phyloP scores from a whole-genome alignment of 495 filamentous ascomycete species.

The Hypomontagnella submonticulosa region DNA sequence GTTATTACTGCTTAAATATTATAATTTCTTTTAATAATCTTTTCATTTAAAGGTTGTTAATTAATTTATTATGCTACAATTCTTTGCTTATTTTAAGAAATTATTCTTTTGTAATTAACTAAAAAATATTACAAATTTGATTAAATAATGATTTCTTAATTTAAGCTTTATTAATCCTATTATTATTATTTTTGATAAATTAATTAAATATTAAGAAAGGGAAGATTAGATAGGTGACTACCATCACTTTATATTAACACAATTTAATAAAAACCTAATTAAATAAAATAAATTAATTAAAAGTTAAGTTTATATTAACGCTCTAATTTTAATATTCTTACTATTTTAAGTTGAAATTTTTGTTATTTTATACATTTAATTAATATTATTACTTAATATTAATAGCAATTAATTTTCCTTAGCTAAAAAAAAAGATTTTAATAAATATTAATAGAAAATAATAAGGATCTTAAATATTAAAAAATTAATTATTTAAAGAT shows the following conservation, averaged over 20 bases:
- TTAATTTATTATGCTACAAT: background rate
- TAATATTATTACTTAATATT: too few species aligned
- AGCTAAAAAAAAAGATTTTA: too few species aligned
- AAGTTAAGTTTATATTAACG: background rate
- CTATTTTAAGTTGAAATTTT: background rate
- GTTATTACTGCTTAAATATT: background rate
- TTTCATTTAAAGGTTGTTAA: background rate
- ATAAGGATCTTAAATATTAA: too few species aligned
- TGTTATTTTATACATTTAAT: too few species aligned
- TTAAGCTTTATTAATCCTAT: background rate
- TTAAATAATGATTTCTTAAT: background rate
- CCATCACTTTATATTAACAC: background rate
- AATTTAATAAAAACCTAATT: background rate
- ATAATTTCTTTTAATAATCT: background rate
- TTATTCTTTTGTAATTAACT: background rate
- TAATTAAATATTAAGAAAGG: background rate
- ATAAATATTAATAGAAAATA: too few species aligned
- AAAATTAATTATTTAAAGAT: too few species aligned
- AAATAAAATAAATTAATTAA: too few species aligned
- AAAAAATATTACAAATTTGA: background rate
- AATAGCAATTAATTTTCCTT: too few species aligned
- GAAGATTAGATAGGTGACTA: background rate
- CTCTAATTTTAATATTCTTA: background rate
- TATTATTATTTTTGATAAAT: constrained; percentile 1
- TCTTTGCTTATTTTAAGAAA: background rate